Percentiles rank a stretch among this genome's conserved stretches.
Conservation (phyloP, 2,329 filamentous ascomycete species). For the Nemania diffusa region DNA sequence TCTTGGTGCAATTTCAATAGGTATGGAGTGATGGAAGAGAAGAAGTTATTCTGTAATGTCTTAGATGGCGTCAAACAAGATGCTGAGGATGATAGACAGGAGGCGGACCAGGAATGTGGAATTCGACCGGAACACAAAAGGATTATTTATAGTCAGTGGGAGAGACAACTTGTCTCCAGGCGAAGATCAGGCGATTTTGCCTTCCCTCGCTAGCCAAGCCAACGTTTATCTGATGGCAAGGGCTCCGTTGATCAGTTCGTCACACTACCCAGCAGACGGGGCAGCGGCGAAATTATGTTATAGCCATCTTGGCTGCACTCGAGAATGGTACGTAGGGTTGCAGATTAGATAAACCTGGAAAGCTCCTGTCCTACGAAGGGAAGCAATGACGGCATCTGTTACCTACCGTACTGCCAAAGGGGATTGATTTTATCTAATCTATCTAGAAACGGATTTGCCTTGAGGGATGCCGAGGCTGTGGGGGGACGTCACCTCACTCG, state of each 20-base stretch:
- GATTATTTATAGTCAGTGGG: conserved; percentile 28
- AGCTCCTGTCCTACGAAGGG: conserved; percentile 15
- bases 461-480: conserved; percentile 8
- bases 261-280: conserved; percentile 17
- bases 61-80: conserved; percentile 4
- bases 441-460: conserved; percentile 21
- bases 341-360: conserved; percentile 19
- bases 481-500: not conserved
- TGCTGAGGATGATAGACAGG: conserved; percentile 8
- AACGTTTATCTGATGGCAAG: conserved; percentile 16
- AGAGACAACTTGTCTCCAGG: conserved; percentile 7
- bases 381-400: conserved; percentile 28
- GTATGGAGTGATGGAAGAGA: conserved; percentile 1
- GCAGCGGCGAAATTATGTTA: conserved; percentile 25
- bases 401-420: conserved; percentile 22
- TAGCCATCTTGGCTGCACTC: conserved; percentile 27
- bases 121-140: conserved; percentile 10
- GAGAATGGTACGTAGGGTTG: conserved; percentile 30
- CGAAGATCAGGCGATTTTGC: conserved; percentile 19
- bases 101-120: conserved; percentile 11
- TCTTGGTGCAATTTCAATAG: conserved; percentile 33
- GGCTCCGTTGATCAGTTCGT: conserved; percentile 16
- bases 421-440: not conserved
- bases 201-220: not conserved
- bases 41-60: not conserved